These are phyloP conservation scores for Microcos paniculata DNA, from an alignment of 345 rosid species.

Conservation along the genomic window DNA sequence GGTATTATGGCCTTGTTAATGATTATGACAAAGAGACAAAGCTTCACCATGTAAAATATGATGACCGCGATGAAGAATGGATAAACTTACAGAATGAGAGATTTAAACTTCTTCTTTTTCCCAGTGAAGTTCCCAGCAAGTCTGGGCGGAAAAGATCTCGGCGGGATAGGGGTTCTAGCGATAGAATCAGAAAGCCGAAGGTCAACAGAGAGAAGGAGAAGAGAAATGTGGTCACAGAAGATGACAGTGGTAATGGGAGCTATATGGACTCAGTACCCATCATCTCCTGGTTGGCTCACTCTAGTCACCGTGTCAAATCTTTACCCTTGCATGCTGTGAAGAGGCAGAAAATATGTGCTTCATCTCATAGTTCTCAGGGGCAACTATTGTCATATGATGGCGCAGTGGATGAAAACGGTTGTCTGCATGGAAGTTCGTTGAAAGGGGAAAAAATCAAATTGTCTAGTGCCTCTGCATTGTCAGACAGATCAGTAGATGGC, in stretches of 20 bases:
- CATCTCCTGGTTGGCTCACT: conserved; percentile 84
- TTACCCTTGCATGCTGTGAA: conserved; percentile 47
- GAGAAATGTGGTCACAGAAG: conserved; percentile 39
- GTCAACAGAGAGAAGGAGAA: conserved; percentile 38
- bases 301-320: conserved; percentile 55
- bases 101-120: conserved; percentile 80
- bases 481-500: conserved; percentile 31
- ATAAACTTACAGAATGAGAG: conserved; percentile 76
- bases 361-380: conserved; percentile 2
- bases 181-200: conserved; percentile 36
- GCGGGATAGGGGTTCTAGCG: conserved; percentile 34
- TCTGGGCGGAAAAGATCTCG: conserved; percentile 40
- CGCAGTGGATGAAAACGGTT: conserved; percentile 27
- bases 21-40: conserved; percentile 69
- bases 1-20: conserved; percentile 85
- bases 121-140: conserved; percentile 73
- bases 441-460: conserved; percentile 29
- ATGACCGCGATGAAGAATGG: conserved; percentile 99
- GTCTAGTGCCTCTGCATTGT: conserved; percentile 30
- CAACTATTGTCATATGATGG: conserved; percentile 26
- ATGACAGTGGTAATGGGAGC: conserved; percentile 48
- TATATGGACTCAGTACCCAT: conserved; percentile 86
- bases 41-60: conserved; percentile 91
- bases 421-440: conserved; percentile 28
- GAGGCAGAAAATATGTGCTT: conserved; percentile 47